Evolutionary conservation across 805 yeast species (phyloP).

Genomic region (Cyberlindnera xishuangbannaensis): DNA sequence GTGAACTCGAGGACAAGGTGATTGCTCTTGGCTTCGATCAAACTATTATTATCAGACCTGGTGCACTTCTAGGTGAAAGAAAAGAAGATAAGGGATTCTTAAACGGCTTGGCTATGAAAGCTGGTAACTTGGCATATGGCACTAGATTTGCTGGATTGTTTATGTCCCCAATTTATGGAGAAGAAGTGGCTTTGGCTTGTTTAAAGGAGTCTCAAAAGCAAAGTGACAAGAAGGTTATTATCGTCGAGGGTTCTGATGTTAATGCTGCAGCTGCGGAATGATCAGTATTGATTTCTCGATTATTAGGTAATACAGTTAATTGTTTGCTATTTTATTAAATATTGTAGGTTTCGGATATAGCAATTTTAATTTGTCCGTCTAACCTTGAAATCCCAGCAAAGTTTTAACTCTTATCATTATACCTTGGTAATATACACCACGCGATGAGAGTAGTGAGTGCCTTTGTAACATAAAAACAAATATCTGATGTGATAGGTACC

Average conservation of each 20-base stretch:
- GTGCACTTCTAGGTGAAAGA: slow-evolving; percentile 63
- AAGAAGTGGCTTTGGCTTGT: slow-evolving; percentile 60
- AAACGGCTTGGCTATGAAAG: slow-evolving; percentile 26
- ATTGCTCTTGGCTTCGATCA: slow-evolving; percentile 58
- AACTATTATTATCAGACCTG: slow-evolving; percentile 75
- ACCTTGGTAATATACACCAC: no score
- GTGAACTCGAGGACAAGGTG: slow-evolving; percentile 67
- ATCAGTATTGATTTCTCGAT: no score
- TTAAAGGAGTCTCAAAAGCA: slow-evolving; percentile 27
- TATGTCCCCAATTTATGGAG: slow-evolving; percentile 51
- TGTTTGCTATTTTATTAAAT: no score
- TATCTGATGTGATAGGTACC: no score
- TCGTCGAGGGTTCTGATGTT: background rate
- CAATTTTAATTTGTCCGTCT: no score
- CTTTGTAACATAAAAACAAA: no score
- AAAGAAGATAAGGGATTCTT: slow-evolving; percentile 34
- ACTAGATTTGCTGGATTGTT: slow-evolving; percentile 28
- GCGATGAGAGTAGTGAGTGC: no score
- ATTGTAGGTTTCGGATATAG: no score
- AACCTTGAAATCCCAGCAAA: no score
- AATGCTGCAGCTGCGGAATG: background rate
- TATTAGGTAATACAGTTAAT: no score
- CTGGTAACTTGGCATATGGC: slow-evolving; percentile 27
- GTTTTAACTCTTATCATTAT: no score
- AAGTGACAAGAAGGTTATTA: slow-evolving; percentile 21